Evolutionary conservation across 2,329 filamentous ascomycete species (phyloP).

Genomic region (Seiridium cupressi): DNA sequence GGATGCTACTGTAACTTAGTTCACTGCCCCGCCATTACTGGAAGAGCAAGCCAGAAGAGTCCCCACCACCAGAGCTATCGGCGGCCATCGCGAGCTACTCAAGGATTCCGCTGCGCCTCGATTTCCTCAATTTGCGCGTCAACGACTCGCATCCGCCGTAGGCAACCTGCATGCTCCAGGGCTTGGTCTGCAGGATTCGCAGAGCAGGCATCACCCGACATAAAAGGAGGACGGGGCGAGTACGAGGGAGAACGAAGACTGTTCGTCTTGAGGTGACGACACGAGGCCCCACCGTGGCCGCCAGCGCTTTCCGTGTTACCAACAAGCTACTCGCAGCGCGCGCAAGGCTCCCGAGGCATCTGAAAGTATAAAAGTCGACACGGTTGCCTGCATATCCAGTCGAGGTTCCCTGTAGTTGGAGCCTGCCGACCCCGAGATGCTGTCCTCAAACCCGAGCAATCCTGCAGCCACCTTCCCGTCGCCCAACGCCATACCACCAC

Average conservation of each 20-base stretch:
- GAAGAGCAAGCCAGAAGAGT: background rate
- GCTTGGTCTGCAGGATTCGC: too few relatives aligned
- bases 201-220: too few relatives aligned
- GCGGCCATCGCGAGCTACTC: background rate
- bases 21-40: background rate
- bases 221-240: background rate
- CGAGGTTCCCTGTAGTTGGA: background rate
- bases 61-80: background rate
- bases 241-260: background rate
- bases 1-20: background rate
- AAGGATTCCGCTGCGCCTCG: background rate
- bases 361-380: background rate
- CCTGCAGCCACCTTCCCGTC: conserved; percentile 35
- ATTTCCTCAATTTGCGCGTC: background rate
- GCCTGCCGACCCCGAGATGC: conserved; percentile 3
- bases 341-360: background rate
- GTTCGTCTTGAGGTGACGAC: background rate
- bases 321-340: too few relatives aligned
- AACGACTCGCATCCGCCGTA: background rate
- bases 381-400: conserved; percentile 8
- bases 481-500: conserved; percentile 69
- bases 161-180: background rate
- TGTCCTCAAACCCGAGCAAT: conserved; percentile 3
- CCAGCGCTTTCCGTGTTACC: background rate
- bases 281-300: background rate